Evolutionary conservation across 1,284 basidiomycete species (phyloP), one percentile per base, ranked within the genome.

Genomic region (Uromyces viciae-fabae): DNA sequence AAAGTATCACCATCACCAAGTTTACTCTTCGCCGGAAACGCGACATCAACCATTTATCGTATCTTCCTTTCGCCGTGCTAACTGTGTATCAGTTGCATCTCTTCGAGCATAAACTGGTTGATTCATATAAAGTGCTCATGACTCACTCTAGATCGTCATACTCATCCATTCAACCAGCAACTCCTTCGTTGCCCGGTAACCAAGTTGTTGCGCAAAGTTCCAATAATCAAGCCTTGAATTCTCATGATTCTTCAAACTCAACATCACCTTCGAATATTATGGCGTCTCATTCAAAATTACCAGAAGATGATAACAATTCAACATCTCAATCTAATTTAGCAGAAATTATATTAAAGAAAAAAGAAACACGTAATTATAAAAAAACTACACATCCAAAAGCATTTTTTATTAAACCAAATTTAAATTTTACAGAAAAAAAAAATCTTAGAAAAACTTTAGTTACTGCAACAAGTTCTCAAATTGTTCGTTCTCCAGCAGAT

Each of bases 401-500:
- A 0, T 75, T 75, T 22, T 75, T 75, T 25, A 75, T 75, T 43
- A 56, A 75, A 56, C 56, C 73, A 15, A 43, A 43, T 22, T 58
- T 38, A 40, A 36, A 38, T 15, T 40, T 54, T 19, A 58, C 73
- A 17, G 73, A 62, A n/a, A 14, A 25, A 9, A 31, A 31, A 60
- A 60, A 60, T n/a, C 8, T 9, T 14, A 60, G 28, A 22, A 75
- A 75, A 38, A 22, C 73, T 3, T 43, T 60, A n/a, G 17, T 46
- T 8, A 75, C 73, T 38, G 73, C 56, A 3, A 75, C 73, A 19
- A 75, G 73, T 54, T 75, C 73, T 17, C 73, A 75, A 33, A 75
- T 75, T 1, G 73, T 75, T 31, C 73, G 73, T 19, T 75, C 73
- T 17, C 73, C 73, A 0, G 56, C 52, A 14, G 73, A 75, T 22